Percentiles rank a stretch among this genome's conserved stretches.
phyloP scores from a whole-genome alignment of 495 filamentous ascomycete genomes.

The Penicillium longicatenatum region DNA sequence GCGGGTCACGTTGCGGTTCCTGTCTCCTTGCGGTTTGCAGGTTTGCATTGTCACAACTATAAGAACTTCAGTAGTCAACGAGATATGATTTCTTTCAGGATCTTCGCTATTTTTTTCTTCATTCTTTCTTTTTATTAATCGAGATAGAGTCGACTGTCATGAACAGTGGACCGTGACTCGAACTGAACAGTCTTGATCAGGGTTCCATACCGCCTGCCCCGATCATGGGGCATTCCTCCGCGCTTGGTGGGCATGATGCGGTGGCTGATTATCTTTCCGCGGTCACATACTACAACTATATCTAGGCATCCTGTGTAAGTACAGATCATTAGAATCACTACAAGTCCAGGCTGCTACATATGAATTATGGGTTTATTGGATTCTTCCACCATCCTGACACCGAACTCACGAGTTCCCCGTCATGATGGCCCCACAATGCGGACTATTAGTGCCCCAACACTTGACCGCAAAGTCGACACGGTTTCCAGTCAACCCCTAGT shows the following conservation, averaged over 20 bases:
- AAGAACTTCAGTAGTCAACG: neutral
- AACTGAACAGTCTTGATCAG: conserved; percentile 17
- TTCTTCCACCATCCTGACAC: neutral
- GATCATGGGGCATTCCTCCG: conserved; percentile 24
- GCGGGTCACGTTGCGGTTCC: conserved; percentile 32
- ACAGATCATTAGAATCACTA: neutral
- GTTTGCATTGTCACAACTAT: neutral
- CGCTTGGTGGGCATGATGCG: neutral
- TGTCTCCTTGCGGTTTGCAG: conserved; percentile 5
- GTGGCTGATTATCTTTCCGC: conserved; percentile 1
- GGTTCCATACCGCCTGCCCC: conserved; percentile 22
- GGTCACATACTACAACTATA: neutral
- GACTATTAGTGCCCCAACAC: conserved; percentile 26
- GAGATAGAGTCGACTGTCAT: neutral
- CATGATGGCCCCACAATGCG: conserved; percentile 25
- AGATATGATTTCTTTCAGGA: neutral
- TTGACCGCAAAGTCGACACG: conserved; percentile 31
- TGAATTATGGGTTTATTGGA: neutral
- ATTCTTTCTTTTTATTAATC: neutral
- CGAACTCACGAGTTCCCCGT: conserved; percentile 3
- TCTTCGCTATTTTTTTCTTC: neutral
- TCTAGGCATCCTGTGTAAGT: neutral
- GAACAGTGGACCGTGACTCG: neutral
- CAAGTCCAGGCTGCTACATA: neutral
- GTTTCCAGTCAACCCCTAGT: neutral